Evolutionary conservation across 306 rosid genomes (phyloP).

Genomic region (Trichosanthes truncata): DNA sequence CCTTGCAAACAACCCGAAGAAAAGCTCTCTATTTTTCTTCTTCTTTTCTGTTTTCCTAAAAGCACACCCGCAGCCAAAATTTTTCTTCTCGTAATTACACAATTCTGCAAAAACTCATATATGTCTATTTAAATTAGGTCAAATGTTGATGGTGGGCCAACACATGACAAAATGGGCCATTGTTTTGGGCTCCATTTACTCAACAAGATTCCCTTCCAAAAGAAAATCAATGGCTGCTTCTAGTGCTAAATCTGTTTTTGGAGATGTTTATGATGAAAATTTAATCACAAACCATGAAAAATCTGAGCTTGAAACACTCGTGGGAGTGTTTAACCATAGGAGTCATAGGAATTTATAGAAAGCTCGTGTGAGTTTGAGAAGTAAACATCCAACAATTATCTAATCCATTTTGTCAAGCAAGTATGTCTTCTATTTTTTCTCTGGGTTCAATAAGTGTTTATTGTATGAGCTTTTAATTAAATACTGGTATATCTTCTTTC

Average conservation of each 20-base stretch:
- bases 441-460: neutral
- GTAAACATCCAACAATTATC: conserved; percentile 26
- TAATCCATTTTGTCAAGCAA: conserved; percentile 28
- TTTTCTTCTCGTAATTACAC: too few species aligned
- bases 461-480: neutral
- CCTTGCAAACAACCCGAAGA: too few species aligned
- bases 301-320: conserved; percentile 38
- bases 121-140: too few species aligned
- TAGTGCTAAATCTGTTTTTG: conserved; percentile 49
- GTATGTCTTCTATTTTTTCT: conserved; percentile 33
- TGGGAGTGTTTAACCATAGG: conserved; percentile 40
- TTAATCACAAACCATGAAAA: conserved; percentile 29
- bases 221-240: conserved; percentile 56
- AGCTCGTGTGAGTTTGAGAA: conserved; percentile 41
- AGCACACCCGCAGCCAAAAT: too few species aligned
- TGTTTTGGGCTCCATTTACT: too few species aligned
- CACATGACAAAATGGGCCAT: too few species aligned
- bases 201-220: conserved; percentile 2
- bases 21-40: too few species aligned
- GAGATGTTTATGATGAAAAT: conserved; percentile 54
- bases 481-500: neutral
- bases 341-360: conserved; percentile 25
- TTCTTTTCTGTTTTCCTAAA: too few species aligned
- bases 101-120: too few species aligned
- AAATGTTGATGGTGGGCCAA: too few species aligned